Evolutionary conservation across 352 stramenopile species (phyloP), one percentile per base, ranked within the genome.

Genomic region (Phytopythium chamaehyphon): DNA sequence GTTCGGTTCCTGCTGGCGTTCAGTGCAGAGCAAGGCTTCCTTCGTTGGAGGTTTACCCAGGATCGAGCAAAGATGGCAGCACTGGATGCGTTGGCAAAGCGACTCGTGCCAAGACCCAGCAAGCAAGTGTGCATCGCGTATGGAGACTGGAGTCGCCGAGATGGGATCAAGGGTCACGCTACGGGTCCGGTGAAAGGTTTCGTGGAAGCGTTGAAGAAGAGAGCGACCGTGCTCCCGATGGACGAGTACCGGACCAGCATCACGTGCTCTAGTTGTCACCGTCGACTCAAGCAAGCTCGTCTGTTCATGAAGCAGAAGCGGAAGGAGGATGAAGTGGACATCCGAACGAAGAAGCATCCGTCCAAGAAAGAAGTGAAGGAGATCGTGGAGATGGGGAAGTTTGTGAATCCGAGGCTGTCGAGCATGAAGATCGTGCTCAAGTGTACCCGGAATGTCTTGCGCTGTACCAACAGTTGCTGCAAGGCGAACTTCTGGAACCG

Each of bases 101-200:
- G 39, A 6, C 47, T 48, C 14, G 49, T 55, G 35, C 38, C 24
- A 5, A 26, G 39, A 33, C 2, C 12, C 16, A 47, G 33, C 49
- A 37, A 36, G 28, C 23, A 42, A 21, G 22, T 26, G 49, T 55
- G 49, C 19, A 47, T 55, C 9, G 49, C 49, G 15, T 55, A 55
- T 26, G 47, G 47, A 11, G 28, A 46, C 31, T 52, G 40, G 33
- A 57, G 48, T 42, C 35, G 49, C n/a, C 37, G 37, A 21, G 37
- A 42, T 16, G 57, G 57, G 0, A 56, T 64, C 51, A 64, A 59
- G 16, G 51, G 51, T 21, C 35, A 64, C 10, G 45, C 57, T 2
- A 51, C 51, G 0, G 45, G 51, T 23, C 57, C 51, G 4, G 57
- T 57, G 11, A 64, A 64, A 26, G 46, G 47, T 3, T 57, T 59